These are phyloP conservation scores for Scheffersomyces lignosus DNA, from an alignment of 805 yeast genomes.

Conservation along the genomic window DNA sequence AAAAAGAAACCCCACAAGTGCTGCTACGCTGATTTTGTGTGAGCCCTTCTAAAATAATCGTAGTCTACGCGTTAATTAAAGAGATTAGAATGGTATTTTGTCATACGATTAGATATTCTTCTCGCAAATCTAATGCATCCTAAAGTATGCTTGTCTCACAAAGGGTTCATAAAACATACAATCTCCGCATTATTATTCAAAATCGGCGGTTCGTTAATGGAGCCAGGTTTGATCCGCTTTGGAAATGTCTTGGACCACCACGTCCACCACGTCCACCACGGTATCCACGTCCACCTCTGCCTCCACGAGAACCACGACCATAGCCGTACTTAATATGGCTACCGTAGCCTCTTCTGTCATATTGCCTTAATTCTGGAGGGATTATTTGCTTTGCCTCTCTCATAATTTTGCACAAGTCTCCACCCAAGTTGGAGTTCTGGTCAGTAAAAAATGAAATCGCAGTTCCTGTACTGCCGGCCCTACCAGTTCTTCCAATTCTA, in stretches of 20 bases:
- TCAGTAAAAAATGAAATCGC: constrained; percentile 93
- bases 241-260: constrained; percentile 46
- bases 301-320: constrained; percentile 59
- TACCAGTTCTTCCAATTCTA: constrained; percentile 94
- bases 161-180: no score
- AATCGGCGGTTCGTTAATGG: constrained; percentile 49
- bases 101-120: no score
- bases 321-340: constrained; percentile 50
- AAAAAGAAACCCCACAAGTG: no score
- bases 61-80: no score
- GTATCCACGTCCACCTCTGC: constrained; percentile 52
- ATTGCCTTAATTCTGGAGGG: constrained; percentile 75
- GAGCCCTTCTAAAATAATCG: no score
- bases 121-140: no score
- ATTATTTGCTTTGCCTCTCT: constrained; percentile 93
- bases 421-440: constrained; percentile 83
- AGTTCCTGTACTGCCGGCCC: constrained; percentile 83
- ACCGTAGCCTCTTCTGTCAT: constrained; percentile 65
- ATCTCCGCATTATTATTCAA: constrained; percentile 16
- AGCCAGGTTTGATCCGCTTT: constrained; percentile 48
- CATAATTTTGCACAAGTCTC: constrained; percentile 84
- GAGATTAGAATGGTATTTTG: no score
- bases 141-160: no score
- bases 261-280: constrained; percentile 50
- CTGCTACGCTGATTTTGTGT: no score